Evolutionary conservation across 345 rosid genomes (phyloP).

Genomic region (Gossypium herbaceum): DNA sequence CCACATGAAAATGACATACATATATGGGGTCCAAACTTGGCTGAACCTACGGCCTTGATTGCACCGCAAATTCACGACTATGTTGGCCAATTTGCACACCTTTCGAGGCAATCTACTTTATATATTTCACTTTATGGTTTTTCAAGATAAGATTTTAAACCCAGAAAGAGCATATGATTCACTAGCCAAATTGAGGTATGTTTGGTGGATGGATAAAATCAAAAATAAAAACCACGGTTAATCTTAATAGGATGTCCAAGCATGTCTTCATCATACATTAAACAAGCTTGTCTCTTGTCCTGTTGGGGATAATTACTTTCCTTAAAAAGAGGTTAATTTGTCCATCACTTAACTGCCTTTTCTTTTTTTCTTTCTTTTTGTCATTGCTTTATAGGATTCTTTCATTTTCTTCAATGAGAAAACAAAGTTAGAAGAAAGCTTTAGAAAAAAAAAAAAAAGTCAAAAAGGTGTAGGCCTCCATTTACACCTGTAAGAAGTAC

Average conservation of each 20-base stretch:
- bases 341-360: not conserved
- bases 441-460: conserved; percentile 5
- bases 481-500: not conserved
- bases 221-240: no score
- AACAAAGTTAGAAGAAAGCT: conserved; percentile 6
- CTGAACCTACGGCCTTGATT: not conserved
- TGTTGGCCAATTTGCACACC: conserved; percentile 10
- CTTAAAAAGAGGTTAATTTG: conserved; percentile 11
- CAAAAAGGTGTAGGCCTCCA: conserved; percentile 20
- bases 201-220: no score
- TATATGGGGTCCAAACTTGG: not conserved
- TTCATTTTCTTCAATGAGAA: conserved; percentile 11
- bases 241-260: no score
- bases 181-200: no score
- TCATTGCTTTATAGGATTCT: conserved; percentile 32
- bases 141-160: no score
- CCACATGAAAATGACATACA: not conserved
- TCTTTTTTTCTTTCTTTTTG: not conserved
- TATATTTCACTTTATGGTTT: no score
- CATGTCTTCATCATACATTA: no score
- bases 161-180: no score
- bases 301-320: not conserved
- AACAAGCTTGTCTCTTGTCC: not conserved
- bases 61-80: conserved; percentile 6
- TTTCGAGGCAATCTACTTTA: not conserved